A percentile compares a stretch with the other conserved stretches of the same genome.
phyloP scores from a whole-genome alignment of 208 protist genomes.

The Acanthamoeba lugdunensis region DNA sequence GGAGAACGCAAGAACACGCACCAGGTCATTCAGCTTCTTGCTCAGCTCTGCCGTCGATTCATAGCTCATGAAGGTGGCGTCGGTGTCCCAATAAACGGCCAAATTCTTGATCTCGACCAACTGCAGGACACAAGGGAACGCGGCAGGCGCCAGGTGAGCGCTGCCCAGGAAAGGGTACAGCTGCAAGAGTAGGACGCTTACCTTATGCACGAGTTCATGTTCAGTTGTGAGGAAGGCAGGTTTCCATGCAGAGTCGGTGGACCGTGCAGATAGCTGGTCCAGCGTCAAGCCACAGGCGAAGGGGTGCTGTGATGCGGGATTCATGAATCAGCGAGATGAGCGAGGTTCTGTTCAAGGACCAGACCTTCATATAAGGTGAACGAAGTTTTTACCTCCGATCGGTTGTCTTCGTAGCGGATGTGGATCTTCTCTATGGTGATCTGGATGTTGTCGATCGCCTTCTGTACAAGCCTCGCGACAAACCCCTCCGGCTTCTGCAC shows the following conservation, averaged over 20 bases:
- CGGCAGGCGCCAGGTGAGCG: background rate
- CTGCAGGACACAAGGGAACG: background rate
- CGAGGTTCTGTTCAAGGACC: background rate
- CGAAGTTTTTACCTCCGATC: background rate
- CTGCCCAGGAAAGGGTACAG: background rate
- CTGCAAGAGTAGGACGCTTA: background rate
- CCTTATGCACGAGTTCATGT: constrained; percentile 80
- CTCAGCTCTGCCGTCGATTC: constrained; percentile 59
- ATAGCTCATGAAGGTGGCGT: constrained; percentile 66
- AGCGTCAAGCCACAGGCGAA: constrained; percentile 81
- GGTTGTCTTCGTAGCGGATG: constrained; percentile 81
- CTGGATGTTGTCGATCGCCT: constrained; percentile 82
- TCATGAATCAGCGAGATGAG: background rate
- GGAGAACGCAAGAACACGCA: constrained; percentile 3
- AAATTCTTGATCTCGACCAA: constrained; percentile 75
- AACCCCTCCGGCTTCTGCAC: constrained; percentile 64
- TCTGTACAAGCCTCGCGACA: constrained; percentile 53
- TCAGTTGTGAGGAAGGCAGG: constrained; percentile 75
- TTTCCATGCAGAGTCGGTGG: constrained; percentile 78
- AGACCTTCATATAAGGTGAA: background rate
- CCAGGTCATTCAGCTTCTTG: constrained; percentile 58
- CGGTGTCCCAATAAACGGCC: constrained; percentile 78
- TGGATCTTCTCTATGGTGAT: constrained; percentile 82
- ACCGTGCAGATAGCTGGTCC: constrained; percentile 76
- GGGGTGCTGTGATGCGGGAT: constrained; percentile 5